A percentile compares a stretch with the other conserved stretches of the same genome.
phyloP scores from a whole-genome alignment of 129 eudicot species.

The Centella asiatica region DNA sequence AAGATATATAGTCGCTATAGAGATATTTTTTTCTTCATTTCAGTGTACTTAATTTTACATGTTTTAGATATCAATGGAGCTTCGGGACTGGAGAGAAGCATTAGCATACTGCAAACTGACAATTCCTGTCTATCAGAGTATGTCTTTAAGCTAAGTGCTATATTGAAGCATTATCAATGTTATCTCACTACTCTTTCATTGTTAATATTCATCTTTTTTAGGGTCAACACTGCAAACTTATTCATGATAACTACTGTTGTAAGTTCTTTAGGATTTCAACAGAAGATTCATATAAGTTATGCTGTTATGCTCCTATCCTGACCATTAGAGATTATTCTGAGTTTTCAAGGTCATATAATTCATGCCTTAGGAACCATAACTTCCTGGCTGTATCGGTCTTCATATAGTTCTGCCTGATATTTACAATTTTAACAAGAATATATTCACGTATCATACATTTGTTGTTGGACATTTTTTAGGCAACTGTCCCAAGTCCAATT shows the following conservation, averaged over 20 bases:
- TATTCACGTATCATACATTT: too few species aligned
- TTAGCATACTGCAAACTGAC: constrained; percentile 60
- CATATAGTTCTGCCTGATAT: too few species aligned
- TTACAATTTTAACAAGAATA: too few species aligned
- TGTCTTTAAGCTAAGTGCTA: not conserved
- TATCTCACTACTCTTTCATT: not conserved
- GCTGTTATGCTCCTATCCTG: too few species aligned
- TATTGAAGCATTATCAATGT: not conserved
- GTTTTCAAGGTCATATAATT: not conserved
- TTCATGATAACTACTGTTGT: not conserved
- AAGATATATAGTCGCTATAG: not conserved
- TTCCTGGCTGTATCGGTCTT: too few species aligned
- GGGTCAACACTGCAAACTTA: not conserved
- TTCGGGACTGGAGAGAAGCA: constrained; percentile 77
- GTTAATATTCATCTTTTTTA: not conserved
- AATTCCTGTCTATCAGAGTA: constrained; percentile 78
- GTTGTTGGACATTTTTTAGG: too few species aligned
- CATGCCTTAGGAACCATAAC: not conserved
- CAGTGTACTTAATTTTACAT: constrained; percentile 2
- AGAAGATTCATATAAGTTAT: constrained; percentile 4
- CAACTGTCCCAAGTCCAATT: too few species aligned
- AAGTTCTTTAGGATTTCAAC: not conserved
- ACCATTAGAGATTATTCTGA: not conserved
- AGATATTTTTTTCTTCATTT: not conserved
- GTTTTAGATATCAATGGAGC: constrained; percentile 66